A percentile compares a stretch with the other conserved stretches of the same genome.
These are phyloP conservation scores for Botrytis deweyae DNA, from an alignment of 2,329 filamentous ascomycete genomes.

Conservation along the genomic window DNA sequence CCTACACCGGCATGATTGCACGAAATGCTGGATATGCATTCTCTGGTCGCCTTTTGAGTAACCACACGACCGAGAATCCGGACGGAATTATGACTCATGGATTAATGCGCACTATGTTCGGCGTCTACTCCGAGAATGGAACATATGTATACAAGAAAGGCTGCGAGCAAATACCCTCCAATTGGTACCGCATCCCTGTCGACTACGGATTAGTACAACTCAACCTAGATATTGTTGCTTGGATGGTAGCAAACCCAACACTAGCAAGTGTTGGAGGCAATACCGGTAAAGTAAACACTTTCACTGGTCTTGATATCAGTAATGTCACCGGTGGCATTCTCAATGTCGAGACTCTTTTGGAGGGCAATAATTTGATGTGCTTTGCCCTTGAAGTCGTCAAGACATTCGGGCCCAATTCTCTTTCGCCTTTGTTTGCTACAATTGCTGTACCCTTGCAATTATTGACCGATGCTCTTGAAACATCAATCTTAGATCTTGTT, in stretches of 20 bases:
- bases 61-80: not conserved
- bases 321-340: not conserved
- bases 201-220: not conserved
- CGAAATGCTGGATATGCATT: conserved; percentile 1
- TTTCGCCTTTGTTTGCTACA: not conserved
- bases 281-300: not conserved
- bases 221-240: not conserved
- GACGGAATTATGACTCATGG: not conserved
- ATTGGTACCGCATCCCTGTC: not conserved
- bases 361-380: not conserved
- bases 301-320: not conserved
- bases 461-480: not conserved
- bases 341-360: not conserved
- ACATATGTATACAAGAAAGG: not conserved
- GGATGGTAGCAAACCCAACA: not conserved
- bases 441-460: not conserved
- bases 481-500: not conserved
- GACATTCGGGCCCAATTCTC: not conserved
- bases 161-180: not conserved
- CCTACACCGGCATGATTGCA: not conserved
- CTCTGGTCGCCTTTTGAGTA: conserved; percentile 1
- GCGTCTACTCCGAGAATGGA: not conserved
- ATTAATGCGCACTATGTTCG: not conserved
- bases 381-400: not conserved
- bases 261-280: not conserved